Conservation (phyloP, 2,329 filamentous ascomycete genomes). For the Stagonosporopsis vannaccii region DNA sequence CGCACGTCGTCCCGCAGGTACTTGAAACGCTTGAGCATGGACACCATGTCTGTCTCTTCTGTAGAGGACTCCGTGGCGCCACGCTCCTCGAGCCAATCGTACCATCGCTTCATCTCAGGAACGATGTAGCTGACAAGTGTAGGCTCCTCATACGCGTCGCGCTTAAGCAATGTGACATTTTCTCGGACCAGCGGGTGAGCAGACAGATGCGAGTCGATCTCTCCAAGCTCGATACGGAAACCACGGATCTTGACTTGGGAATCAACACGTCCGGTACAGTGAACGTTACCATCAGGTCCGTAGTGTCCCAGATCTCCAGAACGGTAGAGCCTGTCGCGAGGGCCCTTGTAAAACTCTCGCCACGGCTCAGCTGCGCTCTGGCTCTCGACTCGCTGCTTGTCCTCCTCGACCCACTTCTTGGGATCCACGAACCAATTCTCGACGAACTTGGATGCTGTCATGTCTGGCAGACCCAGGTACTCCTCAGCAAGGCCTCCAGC, state of each 20-base stretch:
- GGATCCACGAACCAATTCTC: conserved; percentile 86
- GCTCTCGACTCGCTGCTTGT: conserved; percentile 61
- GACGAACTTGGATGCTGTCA: conserved; percentile 78
- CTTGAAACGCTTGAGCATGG: conserved; percentile 67
- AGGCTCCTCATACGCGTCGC: conserved; percentile 84
- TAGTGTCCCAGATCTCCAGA: conserved; percentile 87
- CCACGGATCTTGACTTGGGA: conserved; percentile 95
- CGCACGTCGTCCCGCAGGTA: conserved; percentile 66
- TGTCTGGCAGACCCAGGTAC: conserved; percentile 69
- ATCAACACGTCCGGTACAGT: conserved; percentile 81
- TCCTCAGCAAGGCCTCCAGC: conserved; percentile 85
- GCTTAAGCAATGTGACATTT: conserved; percentile 82
- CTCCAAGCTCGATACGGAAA: conserved; percentile 92
- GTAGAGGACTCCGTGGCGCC: conserved; percentile 48
- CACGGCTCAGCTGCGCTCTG: conserved; percentile 70
- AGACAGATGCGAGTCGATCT: conserved; percentile 86
- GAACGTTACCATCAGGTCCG: conserved; percentile 73
- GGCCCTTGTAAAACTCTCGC: conserved; percentile 79
- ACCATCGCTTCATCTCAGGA: conserved; percentile 79
- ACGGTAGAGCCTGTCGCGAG: conserved; percentile 84
- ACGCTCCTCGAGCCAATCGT: conserved; percentile 66
- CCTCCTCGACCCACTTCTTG: conserved; percentile 70
- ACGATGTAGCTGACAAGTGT: conserved; percentile 91
- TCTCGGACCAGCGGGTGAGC: conserved; percentile 79
- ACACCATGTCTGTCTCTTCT: conserved; percentile 60